phyloP scores from a whole-genome alignment of 257 asterid species.

The Solanum pimpinellifolium region DNA sequence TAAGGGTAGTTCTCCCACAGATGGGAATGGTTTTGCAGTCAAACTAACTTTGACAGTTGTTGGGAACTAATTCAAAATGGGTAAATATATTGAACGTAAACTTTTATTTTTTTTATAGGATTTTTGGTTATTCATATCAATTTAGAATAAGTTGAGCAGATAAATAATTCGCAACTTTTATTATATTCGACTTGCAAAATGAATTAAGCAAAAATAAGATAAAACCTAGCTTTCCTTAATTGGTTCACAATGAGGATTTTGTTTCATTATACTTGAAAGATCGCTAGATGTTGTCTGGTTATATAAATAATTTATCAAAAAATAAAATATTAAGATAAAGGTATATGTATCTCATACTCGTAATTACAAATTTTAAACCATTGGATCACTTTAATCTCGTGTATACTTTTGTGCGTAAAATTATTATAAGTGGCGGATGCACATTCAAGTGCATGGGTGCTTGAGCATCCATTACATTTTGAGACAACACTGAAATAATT shows the following conservation, averaged over 20 bases:
- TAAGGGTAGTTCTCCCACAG: neutral
- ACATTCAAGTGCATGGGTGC: no score
- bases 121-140: no score
- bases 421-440: no score
- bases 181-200: neutral
- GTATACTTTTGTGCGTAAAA: neutral
- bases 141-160: neutral
- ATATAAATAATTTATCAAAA: neutral
- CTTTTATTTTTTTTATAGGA: no score
- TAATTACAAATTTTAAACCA: neutral
- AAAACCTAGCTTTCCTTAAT: accelerated
- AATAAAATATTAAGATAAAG: neutral
- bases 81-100: neutral
- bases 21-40: neutral
- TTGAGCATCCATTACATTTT: no score
- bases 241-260: no score
- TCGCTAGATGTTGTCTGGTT: no score
- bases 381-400: neutral
- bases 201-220: neutral
- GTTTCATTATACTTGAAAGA: no score
- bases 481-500: no score
- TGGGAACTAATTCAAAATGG: neutral
- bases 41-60: neutral
- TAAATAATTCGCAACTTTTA: neutral
- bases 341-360: neutral